Base-by-base conservation (phyloP, 768 basidiomycete species). In the Sarcodon aspratus region DNA sequence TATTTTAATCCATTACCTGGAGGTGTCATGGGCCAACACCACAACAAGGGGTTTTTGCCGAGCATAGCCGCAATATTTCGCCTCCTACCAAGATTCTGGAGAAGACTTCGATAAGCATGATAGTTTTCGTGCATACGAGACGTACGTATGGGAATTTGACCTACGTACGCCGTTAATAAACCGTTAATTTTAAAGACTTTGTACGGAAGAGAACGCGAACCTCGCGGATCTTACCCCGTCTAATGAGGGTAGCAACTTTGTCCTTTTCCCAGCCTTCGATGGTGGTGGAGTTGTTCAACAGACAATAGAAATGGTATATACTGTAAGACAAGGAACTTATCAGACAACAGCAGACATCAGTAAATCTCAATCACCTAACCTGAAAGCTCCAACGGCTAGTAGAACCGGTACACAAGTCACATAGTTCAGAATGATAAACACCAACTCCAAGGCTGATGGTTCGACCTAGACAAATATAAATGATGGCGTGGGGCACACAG, bases 261-360 rank as follows among this genome's bases (percentile, higher is more conserved):
- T 98, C 93, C 66, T 98, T 98, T 64, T 99, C 96, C 89, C 90
- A 95, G 0, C 86, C 81, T 67, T 99, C 96, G 45, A 99, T 97
- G 1, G 96, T 98, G 0, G 95, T 99, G 2, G 83, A 80, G 63
- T 99, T 99, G 9, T 74, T 74, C 6, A 75, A 56, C 27, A 97
- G 63, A 45, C 76, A 72, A 58, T 82, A 85, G 53, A 94, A 79
- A 55, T 98, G 96, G 59, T 93, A 98, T 17, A 97, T 49, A 47
- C 91, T 92, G 55, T 7, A 12, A 43, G 36, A 46, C 11, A n/a
- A 33, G 33, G 64, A 33, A 49, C 34, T n/a, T 43, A 13, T 48
- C 46, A 47, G 31, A 54, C 33, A 18, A 31, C 17, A 15, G 18
- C 18, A 9, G 11, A 33, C 34, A 21, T 37, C 34, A 32, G 18